These are phyloP conservation scores for Beauveria brongniartii DNA, from an alignment of 2,329 filamentous ascomycete genomes.

Conservation along the genomic window DNA sequence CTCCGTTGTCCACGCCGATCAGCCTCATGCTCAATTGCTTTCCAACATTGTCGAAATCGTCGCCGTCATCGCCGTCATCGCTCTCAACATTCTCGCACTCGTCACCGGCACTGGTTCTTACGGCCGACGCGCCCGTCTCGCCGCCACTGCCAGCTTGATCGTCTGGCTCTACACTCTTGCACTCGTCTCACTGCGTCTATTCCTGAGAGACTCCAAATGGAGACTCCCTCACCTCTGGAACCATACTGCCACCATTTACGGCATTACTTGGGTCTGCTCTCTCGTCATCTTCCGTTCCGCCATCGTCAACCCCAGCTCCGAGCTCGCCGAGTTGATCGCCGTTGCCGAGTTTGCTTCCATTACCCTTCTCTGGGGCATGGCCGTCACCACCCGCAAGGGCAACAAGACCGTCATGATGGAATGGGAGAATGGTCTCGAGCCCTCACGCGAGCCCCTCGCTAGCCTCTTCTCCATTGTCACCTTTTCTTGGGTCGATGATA, in stretches of 20 bases:
- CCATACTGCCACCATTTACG: constrained; percentile 82
- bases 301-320: constrained; percentile 66
- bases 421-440: constrained; percentile 81
- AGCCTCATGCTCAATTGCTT: constrained; percentile 63
- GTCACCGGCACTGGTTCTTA: constrained; percentile 29
- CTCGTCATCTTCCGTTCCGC: constrained; percentile 76
- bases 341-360: constrained; percentile 68
- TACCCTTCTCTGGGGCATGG: constrained; percentile 66
- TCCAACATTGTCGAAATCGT: constrained; percentile 67
- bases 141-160: constrained; percentile 58
- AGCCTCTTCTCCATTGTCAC: constrained; percentile 83
- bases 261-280: constrained; percentile 69
- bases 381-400: constrained; percentile 77
- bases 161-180: constrained; percentile 76
- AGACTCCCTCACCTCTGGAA: constrained; percentile 75
- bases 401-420: constrained; percentile 84
- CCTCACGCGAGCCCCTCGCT: constrained; percentile 77
- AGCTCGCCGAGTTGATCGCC: constrained; percentile 53
- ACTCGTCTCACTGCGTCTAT: constrained; percentile 65
- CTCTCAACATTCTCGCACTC: constrained; percentile 58
- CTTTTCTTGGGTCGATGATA: constrained; percentile 83
- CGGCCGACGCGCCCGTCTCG: constrained; percentile 42
- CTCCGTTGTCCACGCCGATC: constrained; percentile 64
- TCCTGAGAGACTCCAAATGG: constrained; percentile 56
- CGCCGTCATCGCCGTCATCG: constrained; percentile 64